These are phyloP conservation scores for Cyclotella sp. DNA, from an alignment of 108 stramenopile genomes.

Conservation along the genomic window DNA sequence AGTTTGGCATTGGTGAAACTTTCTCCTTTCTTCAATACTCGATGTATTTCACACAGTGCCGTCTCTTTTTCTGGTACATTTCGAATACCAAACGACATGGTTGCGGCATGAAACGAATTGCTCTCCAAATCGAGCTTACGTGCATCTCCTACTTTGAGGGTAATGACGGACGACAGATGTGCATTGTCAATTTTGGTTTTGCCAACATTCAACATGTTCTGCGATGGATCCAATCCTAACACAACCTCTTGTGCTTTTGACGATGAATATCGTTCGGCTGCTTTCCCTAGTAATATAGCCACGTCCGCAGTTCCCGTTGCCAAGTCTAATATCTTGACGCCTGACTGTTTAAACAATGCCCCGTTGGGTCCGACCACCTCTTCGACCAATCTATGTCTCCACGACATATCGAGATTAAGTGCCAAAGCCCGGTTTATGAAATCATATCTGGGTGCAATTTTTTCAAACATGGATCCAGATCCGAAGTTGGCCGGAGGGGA, in stretches of 20 bases:
- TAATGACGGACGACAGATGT: slow-evolving; percentile 51
- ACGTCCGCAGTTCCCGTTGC: slow-evolving; percentile 96
- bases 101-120: slow-evolving; percentile 81
- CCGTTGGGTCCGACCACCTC: slow-evolving; percentile 43
- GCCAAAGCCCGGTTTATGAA: slow-evolving; percentile 88
- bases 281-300: slow-evolving; percentile 79
- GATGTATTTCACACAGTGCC: slow-evolving; percentile 84
- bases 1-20: slow-evolving; percentile 23
- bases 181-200: slow-evolving; percentile 60
- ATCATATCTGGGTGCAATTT: slow-evolving; percentile 82
- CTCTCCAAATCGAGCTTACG: slow-evolving; percentile 53
- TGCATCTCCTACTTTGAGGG: slow-evolving; percentile 74
- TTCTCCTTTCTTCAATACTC: slow-evolving; percentile 59
- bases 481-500: slow-evolving; percentile 66
- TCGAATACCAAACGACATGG: slow-evolving; percentile 96
- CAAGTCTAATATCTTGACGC: slow-evolving; percentile 61
- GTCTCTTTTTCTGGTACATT: slow-evolving; percentile 76
- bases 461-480: slow-evolving; percentile 89
- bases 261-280: slow-evolving; percentile 35
- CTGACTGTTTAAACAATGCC: slow-evolving; percentile 27
- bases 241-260: slow-evolving; percentile 25
- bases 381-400: slow-evolving; percentile 77
- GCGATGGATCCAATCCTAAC: slow-evolving; percentile 87
- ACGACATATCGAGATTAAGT: slow-evolving; percentile 84
- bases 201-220: slow-evolving; percentile 87